A percentile compares a stretch with the other conserved stretches of the same genome.
Evolutionary conservation across 306 rosid genomes (phyloP).

Genomic region (Purshia tridentata): DNA sequence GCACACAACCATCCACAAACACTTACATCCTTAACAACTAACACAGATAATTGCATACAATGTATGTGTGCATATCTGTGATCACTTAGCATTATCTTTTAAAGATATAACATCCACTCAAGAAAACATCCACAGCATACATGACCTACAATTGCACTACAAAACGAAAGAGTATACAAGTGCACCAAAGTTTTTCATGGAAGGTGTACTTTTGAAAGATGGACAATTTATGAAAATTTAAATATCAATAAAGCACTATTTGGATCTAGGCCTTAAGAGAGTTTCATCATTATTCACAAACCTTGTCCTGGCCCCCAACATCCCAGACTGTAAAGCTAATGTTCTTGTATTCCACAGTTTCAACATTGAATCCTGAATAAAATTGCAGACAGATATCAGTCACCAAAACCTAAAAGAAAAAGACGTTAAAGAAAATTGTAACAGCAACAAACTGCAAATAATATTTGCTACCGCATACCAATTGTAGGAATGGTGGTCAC

Average conservation of each 20-base stretch:
- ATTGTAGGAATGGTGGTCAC: slow-evolving; percentile 76
- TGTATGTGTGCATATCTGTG: neutral
- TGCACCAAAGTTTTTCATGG: too few species aligned
- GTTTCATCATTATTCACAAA: slow-evolving; percentile 16
- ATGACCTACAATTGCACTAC: neutral
- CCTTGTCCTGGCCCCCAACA: slow-evolving; percentile 84
- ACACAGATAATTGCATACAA: neutral
- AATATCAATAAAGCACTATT: neutral
- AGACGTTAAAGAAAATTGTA: neutral
- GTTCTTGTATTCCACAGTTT: slow-evolving; percentile 75
- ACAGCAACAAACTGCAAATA: neutral
- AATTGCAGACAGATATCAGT: neutral
- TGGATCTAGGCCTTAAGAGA: neutral
- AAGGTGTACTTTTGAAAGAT: too few species aligned
- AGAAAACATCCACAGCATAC: neutral
- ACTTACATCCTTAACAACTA: neutral
- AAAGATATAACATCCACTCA: neutral
- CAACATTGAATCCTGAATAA: slow-evolving; percentile 61
- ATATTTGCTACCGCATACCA: slow-evolving; percentile 33
- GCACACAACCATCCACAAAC: slow-evolving; percentile 48
- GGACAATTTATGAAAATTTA: neutral
- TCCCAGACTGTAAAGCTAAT: slow-evolving; percentile 79
- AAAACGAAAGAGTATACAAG: neutral
- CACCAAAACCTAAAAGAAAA: neutral
- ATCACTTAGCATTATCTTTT: neutral